Base-by-base conservation (phyloP, 2,329 filamentous ascomycete species). In the Venturia asperata region DNA sequence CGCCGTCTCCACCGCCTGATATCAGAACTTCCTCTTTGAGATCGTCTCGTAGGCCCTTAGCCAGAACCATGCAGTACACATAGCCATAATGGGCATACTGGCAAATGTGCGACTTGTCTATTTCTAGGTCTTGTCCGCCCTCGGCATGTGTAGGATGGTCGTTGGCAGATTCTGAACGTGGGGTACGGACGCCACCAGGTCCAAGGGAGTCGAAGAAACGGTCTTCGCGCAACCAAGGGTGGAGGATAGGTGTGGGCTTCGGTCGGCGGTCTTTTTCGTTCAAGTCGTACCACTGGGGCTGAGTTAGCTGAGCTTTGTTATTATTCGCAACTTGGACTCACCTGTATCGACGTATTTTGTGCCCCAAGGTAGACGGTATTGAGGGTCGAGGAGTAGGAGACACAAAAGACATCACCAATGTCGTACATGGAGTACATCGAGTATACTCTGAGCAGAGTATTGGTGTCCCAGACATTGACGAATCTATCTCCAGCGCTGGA, bases 1-100 rank as follows among this genome's bases (percentile, higher is more conserved):
- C 90, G 0, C 94, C 95, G 72, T 97, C 94, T 41, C 94, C 95
- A 43, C 91, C 92, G 10, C 92, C 94, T 0, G 93, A 96, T 41
- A 99, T 85, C 45, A 99, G 75, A 0, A 96, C 86, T 70, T 97
- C 92, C 65, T 83, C 80, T 34, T 89, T 86, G 1, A 90, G 85
- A 0, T 83, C 67, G 47, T 42, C 62, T 4, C 91, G 82, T 7
- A 91, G 82, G 0, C 90, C 90, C 67, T 85, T 86, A 0, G 91
- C 87, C 66, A 99, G 82, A 5, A 96, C 82, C 93, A 97, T 97
- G 75, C 92, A 95, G 75, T 97, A 97, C 0, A 99, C 87, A 74
- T 97, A 97, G 56, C 95, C 94, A 75, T 88, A 93, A 75, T 99
- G 94, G 1, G 94, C 92, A 77, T 96, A 99, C 71, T 94, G 89